Conservation (phyloP, 2,329 filamentous ascomycete species). For the Trichoderma cornu-damae region DNA sequence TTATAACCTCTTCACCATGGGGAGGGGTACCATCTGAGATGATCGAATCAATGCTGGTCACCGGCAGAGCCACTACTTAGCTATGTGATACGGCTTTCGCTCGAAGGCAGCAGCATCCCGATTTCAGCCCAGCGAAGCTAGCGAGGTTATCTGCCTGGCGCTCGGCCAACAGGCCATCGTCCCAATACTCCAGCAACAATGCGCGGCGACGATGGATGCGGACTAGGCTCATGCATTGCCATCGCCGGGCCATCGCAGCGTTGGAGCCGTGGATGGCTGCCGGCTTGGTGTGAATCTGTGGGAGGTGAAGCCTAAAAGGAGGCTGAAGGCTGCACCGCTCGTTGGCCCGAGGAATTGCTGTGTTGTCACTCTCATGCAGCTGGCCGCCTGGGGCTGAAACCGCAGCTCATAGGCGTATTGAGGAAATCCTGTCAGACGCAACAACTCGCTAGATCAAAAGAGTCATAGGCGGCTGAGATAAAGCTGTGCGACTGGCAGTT, state of each 20-base stretch:
- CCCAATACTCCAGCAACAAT: background rate
- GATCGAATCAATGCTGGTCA: background rate
- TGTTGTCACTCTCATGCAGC: slow-evolving; percentile 13
- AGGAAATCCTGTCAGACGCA: background rate
- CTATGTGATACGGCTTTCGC: background rate
- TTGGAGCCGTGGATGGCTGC: background rate
- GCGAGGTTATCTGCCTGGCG: slow-evolving; percentile 16
- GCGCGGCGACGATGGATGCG: background rate
- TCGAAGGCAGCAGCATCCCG: slow-evolving; percentile 17
- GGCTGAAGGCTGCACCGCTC: slow-evolving; percentile 12
- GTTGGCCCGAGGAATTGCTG: slow-evolving; percentile 5
- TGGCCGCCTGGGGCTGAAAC: background rate
- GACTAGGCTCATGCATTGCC: slow-evolving; percentile 9
- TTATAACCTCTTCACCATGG: background rate
- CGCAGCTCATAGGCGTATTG: background rate
- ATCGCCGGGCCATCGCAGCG: background rate
- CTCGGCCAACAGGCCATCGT: slow-evolving; percentile 4
- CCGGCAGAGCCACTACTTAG: background rate
- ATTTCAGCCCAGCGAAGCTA: background rate
- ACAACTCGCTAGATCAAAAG: background rate
- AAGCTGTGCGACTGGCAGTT: background rate
- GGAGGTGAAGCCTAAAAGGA: slow-evolving; percentile 1
- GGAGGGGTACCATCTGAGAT: background rate
- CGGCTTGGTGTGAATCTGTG: background rate
- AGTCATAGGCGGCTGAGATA: background rate